A percentile compares a stretch with the other conserved stretches of the same genome.
These are phyloP conservation scores for Endoconidiophora polonica DNA, from an alignment of 2,329 filamentous ascomycete genomes.

Conservation along the genomic window DNA sequence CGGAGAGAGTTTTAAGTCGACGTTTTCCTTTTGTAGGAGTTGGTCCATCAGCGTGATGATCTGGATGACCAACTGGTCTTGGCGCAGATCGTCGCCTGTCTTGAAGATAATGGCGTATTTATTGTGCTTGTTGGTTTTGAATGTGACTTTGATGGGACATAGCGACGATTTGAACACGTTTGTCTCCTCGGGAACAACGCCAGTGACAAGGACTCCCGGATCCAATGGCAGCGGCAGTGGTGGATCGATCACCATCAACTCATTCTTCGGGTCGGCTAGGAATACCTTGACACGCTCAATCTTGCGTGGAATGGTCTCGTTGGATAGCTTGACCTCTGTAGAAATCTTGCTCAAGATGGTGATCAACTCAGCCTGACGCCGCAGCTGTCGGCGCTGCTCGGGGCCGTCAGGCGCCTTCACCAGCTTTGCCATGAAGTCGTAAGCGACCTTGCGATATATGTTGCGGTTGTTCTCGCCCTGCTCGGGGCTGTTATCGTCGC, in stretches of 20 bases:
- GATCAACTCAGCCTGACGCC: constrained; percentile 79
- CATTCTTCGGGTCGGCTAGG: constrained; percentile 77
- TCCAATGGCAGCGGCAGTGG: constrained; percentile 80
- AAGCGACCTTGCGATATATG: constrained; percentile 84
- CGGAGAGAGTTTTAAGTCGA: constrained; percentile 85
- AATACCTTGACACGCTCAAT: constrained; percentile 72
- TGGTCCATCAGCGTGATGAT: constrained; percentile 98
- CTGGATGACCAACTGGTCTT: constrained; percentile 91
- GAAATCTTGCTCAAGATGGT: constrained; percentile 77
- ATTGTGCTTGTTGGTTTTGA: constrained; percentile 60
- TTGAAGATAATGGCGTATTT: constrained; percentile 95
- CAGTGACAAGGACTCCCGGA: constrained; percentile 61
- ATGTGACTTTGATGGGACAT: constrained; percentile 78
- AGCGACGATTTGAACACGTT: constrained; percentile 92
- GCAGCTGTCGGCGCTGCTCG: constrained; percentile 57
- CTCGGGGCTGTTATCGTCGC: constrained; percentile 65
- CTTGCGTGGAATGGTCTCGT: constrained; percentile 63
- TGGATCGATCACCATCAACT: constrained; percentile 66
- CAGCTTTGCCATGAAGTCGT: constrained; percentile 85
- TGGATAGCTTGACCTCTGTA: constrained; percentile 68
- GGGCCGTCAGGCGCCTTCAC: constrained; percentile 53
- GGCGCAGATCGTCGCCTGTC: constrained; percentile 84
- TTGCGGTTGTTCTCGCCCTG: constrained; percentile 61
- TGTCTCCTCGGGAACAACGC: constrained; percentile 68
- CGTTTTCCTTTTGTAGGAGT: constrained; percentile 83